Percentiles rank a stretch among this genome's conserved stretches.
Evolutionary conservation across 495 filamentous ascomycete species (phyloP).

Genomic region (Podospora bellae-mahoneyi): DNA sequence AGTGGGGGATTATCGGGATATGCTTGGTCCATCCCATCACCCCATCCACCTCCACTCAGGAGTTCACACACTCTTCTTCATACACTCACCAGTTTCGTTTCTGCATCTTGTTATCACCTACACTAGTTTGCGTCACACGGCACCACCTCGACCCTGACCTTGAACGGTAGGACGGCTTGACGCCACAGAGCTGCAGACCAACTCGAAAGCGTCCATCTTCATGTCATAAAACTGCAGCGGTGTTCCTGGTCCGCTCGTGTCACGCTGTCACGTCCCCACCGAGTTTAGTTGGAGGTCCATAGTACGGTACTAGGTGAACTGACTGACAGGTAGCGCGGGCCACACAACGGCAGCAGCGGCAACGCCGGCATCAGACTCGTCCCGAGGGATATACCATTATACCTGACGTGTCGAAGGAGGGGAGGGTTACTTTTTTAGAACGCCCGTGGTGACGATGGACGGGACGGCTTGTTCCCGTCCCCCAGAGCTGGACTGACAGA

Average conservation of each 20-base stretch:
- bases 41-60: background rate
- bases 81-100: background rate
- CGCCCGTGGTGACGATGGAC: background rate
- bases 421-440: background rate
- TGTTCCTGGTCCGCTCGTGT: conserved; percentile 2
- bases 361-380: background rate
- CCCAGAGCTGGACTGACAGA: background rate
- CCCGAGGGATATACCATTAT: background rate
- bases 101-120: background rate
- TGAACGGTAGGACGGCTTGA: background rate
- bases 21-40: background rate
- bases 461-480: conserved; percentile 3
- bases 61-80: background rate
- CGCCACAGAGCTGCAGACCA: conserved; percentile 1
- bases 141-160: background rate
- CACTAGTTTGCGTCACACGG: background rate
- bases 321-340: background rate
- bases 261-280: background rate
- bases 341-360: background rate
- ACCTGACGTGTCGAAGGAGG: background rate
- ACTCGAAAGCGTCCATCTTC: background rate
- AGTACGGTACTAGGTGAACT: background rate
- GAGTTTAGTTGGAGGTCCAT: background rate
- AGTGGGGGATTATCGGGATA: background rate
- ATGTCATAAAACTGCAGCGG: background rate